These are phyloP conservation scores for Dipodascus albidus DNA, from an alignment of 805 yeast genomes.

Conservation along the genomic window DNA sequence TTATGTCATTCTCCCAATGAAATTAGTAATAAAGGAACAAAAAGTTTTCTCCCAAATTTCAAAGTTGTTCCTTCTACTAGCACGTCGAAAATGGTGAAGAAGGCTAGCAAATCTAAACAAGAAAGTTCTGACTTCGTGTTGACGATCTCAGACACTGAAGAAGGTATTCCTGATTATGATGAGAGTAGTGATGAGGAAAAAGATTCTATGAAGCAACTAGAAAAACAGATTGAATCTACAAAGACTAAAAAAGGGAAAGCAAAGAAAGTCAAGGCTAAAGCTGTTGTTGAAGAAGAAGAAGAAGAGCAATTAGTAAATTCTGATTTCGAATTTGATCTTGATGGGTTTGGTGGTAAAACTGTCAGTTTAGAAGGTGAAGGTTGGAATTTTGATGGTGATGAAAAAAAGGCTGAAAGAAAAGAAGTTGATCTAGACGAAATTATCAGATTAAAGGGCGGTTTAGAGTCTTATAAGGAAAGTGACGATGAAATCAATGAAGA, in stretches of 20 bases:
- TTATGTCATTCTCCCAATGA: not conserved
- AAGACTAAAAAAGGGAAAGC: conserved; percentile 15
- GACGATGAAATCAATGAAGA: conserved; percentile 24
- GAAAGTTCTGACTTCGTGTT: conserved; percentile 45
- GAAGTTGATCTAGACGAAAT: conserved; percentile 84
- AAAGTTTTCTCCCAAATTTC: not conserved
- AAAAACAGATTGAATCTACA: conserved; percentile 8
- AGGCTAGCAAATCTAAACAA: not conserved
- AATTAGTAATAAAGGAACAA: not conserved
- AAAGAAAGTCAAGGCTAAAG: conserved; percentile 17
- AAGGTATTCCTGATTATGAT: conserved; percentile 39
- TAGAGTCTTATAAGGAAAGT: conserved; percentile 36
- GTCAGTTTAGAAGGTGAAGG: conserved; percentile 69
- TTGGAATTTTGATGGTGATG: conserved; percentile 36
- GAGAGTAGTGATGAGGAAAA: conserved; percentile 24
- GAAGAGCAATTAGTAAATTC: conserved; percentile 68
- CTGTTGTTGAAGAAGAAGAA: conserved; percentile 38
- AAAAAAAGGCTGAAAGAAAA: conserved; percentile 25
- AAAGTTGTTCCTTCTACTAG: not conserved
- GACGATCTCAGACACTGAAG: conserved; percentile 74
- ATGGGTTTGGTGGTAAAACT: conserved; percentile 69
- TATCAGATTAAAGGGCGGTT: conserved; percentile 77
- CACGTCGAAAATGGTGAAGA: conserved; percentile 1
- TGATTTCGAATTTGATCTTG: conserved; percentile 32
- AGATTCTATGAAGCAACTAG: conserved; percentile 17